phyloP scores from a whole-genome alignment of 2,329 filamentous ascomycete species.

The Nothophaeocryptopus gaeumannii region DNA sequence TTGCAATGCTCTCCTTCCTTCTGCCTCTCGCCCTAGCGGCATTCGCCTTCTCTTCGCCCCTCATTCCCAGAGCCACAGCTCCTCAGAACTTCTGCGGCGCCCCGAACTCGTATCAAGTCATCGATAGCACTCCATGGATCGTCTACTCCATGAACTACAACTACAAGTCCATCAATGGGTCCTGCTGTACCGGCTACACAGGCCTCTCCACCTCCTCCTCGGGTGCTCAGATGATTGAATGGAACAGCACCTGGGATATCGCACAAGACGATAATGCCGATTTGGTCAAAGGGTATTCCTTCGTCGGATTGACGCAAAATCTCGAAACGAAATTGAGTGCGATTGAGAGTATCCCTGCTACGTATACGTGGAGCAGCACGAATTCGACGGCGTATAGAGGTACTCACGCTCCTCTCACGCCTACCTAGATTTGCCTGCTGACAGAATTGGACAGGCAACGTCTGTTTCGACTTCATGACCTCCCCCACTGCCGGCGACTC shows the following conservation, averaged over 20 bases:
- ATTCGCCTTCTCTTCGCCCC: too few species aligned
- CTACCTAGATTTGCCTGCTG: too few species aligned
- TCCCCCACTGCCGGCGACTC: slow-evolving; percentile 44
- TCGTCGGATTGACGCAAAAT: slow-evolving; percentile 45
- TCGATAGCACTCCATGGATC: slow-evolving; percentile 44
- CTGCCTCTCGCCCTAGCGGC: too few species aligned
- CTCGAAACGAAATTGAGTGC: slow-evolving; percentile 40
- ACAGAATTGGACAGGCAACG: slow-evolving; percentile 35
- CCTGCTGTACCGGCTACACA: slow-evolving; percentile 42
- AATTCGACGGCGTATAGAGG: slow-evolving; percentile 43
- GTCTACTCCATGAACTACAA: slow-evolving; percentile 49
- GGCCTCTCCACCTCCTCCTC: slow-evolving; percentile 27
- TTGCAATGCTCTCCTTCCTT: too few species aligned
- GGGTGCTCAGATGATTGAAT: slow-evolving; percentile 39
- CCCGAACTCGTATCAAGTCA: slow-evolving; percentile 30
- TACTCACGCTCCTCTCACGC: too few species aligned
- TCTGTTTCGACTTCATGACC: slow-evolving; percentile 48
- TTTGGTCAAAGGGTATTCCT: slow-evolving; percentile 46
- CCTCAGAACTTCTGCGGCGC: slow-evolving; percentile 13
- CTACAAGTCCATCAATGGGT: slow-evolving; percentile 39
- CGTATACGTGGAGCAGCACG: slow-evolving; percentile 41
- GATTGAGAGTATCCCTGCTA: slow-evolving; percentile 42
- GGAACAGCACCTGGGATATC: slow-evolving; percentile 42
- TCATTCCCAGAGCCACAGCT: background rate
- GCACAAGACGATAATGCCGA: slow-evolving; percentile 38